Evolutionary conservation across 2,329 filamentous ascomycete genomes (phyloP).

Genomic region (Penicillium sp.): DNA sequence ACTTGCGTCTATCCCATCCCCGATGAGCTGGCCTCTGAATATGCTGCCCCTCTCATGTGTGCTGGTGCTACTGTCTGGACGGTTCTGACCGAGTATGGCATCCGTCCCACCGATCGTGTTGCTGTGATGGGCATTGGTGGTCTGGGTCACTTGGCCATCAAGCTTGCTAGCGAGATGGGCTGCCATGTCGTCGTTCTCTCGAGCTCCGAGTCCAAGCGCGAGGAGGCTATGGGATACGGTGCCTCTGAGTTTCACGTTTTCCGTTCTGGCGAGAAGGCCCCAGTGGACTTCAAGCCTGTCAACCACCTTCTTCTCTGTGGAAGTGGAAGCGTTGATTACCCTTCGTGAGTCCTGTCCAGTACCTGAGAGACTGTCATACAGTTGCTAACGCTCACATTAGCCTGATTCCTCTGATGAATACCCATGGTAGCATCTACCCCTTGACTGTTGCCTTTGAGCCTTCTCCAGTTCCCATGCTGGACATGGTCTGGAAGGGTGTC

Average conservation of each 20-base stretch:
- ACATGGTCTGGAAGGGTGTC: slow-evolving; percentile 52
- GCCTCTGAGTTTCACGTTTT: too few relatives aligned
- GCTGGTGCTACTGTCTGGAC: slow-evolving; percentile 43
- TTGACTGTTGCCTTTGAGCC: slow-evolving; percentile 19
- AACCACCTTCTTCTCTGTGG: slow-evolving; percentile 24
- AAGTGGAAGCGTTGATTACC: slow-evolving; percentile 20
- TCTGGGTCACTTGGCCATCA: too few relatives aligned
- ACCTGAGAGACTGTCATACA: too few relatives aligned
- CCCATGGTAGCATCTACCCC: slow-evolving; percentile 21
- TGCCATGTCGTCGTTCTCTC: too few relatives aligned
- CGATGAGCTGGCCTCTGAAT: slow-evolving; percentile 19
- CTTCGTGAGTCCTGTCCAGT: slow-evolving; percentile 14
- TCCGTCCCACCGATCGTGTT: not conserved
- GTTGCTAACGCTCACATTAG: too few relatives aligned
- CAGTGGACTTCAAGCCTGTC: slow-evolving; percentile 14
- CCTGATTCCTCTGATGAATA: slow-evolving; percentile 6
- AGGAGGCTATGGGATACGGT: too few relatives aligned
- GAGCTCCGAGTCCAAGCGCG: too few relatives aligned
- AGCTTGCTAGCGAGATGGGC: too few relatives aligned
- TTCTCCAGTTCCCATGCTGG: slow-evolving; percentile 16
- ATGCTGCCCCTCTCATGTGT: slow-evolving; percentile 35
- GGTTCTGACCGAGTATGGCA: slow-evolving; percentile 58
- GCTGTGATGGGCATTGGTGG: too few relatives aligned
- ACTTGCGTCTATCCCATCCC: slow-evolving; percentile 17
- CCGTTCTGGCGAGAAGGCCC: too few relatives aligned